Percentiles rank a stretch among this genome's conserved stretches.
Evolutionary conservation across 257 asterid species (phyloP).

Genomic region (Primulina huaijiensis): DNA sequence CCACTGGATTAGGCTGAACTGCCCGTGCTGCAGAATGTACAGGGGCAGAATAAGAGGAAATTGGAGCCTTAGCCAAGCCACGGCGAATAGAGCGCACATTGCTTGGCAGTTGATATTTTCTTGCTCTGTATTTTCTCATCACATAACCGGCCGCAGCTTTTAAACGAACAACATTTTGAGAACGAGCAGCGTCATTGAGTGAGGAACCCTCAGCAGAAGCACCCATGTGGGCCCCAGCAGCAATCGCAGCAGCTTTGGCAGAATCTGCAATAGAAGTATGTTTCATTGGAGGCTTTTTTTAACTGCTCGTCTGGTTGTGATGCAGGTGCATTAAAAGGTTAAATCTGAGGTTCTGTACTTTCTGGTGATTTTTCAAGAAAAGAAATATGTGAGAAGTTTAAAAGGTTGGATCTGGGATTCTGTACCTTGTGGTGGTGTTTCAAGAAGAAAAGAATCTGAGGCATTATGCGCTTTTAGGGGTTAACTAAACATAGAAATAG

Average conservation of each 20-base stretch:
- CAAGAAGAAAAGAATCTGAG: constrained; percentile 24
- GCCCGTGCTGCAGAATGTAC: constrained; percentile 33
- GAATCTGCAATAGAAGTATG: constrained; percentile 46
- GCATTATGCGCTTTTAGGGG: constrained; percentile 18
- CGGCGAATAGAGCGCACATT: constrained; percentile 69
- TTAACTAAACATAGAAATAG: background rate
- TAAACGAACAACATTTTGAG: constrained; percentile 37
- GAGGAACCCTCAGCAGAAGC: constrained; percentile 62
- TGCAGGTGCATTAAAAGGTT: constrained; percentile 27
- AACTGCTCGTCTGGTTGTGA: constrained; percentile 25
- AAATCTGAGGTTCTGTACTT: constrained; percentile 28
- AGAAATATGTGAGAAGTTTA: no score
- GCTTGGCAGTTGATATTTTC: constrained; percentile 56
- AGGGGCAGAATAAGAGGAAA: constrained; percentile 33
- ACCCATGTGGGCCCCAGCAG: constrained; percentile 81
- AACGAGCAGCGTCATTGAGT: constrained; percentile 50
- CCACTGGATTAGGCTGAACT: constrained; percentile 29
- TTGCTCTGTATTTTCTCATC: constrained; percentile 43
- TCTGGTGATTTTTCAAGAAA: constrained; percentile 10
- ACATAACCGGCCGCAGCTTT: constrained; percentile 46
- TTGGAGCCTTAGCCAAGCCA: constrained; percentile 53
- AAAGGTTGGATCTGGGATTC: constrained; percentile 11
- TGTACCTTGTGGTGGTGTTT: constrained; percentile 23
- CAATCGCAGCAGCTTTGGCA: constrained; percentile 82
- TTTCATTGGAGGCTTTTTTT: constrained; percentile 35